Base-by-base conservation (phyloP, 495 filamentous ascomycete species). In the Recurvomyces mirabilis region DNA sequence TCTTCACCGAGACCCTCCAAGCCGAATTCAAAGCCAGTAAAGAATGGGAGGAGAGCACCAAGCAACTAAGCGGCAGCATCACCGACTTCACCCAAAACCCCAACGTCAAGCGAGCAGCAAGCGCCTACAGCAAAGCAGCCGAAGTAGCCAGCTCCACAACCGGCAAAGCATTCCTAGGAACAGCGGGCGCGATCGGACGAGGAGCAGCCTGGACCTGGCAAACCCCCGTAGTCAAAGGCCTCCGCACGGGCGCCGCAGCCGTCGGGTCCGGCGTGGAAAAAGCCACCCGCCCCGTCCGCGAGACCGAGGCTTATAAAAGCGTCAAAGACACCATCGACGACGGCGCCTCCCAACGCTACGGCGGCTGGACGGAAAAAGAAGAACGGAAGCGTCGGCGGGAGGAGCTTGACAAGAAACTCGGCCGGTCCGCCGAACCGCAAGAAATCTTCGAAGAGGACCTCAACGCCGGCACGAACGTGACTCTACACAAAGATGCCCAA, bases 11-110 rank as follows among this genome's bases (percentile, higher is more conserved):
- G 54, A 98, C 91, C 41, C 75, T 98, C 61, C 77, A 84, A 56
- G 69, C 71, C 38, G 91, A 96, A 60, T 91, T 98, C 65, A 88
- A 94, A 59, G 83, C 87, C 21, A 96, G 91, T 14, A 93, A 96
- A 60, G 91, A 98, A 63, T 98, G 93, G 91, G 91, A 96, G 56
- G 91, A 98, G 54, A 93, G 85, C 32, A 98, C 88, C 14, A 95
- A 96, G 61, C 85, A 87, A 40, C 73, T 98, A 10, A 85, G 86
- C 11, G 81, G 82, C 28, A 83, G 80, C 0, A 87, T 86, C 19
- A 80, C 94, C 53, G 74, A 94, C 48, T 87, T 98, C 58, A 81
- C 77, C n/a, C 91, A 96, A 61, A 95, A 82, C 56, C 87, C 94
- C 60, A 82, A 78, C n/a, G 79, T 98, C 28, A 79, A 82, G 49